Base-by-base conservation (phyloP, 176 grass and related monocot species). In the Dendrocalamus sinicus region DNA sequence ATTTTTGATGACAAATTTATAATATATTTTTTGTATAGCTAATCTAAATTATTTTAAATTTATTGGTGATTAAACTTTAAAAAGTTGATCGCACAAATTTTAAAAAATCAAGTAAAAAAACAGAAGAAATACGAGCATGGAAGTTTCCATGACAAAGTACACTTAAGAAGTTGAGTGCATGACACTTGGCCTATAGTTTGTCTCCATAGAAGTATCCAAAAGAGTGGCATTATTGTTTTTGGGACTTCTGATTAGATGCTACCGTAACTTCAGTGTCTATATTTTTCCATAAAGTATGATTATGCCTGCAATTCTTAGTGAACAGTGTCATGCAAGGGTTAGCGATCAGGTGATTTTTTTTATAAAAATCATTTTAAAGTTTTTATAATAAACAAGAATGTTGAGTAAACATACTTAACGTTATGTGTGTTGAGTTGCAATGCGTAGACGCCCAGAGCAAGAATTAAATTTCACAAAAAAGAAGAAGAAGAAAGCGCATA, bases 131-230 rank as follows among this genome's bases (percentile, higher is more conserved):
- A 37, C 13, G 19, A 62, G 20, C 57, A 28, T 20, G 66, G 83
- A 90, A 86, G 72, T 47, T 78, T 90, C 84, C 43, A 72, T 67
- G 20, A 74, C 7, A 43, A 83, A 67, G 47, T 59, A 41, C 47
- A 64, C 35, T 76, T 11, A 39, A 35, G 46, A 10, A n/a, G 82
- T 32, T 52, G 43, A 55, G 20, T 76, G 30, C 30, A 2, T 26
- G 59, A 41, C 24, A 64, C 41, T 47, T 12, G 20, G 20, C 11
- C 35, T 41, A 9, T 50, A 5, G 50, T n/a, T 59, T 8, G 8
- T 2, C 19, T 12, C 58, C 58, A 60, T 23, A 23, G 22, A 60
- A 19, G 6, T 60, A 9, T 60, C 22, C n/a, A 24, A 61, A 61
- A 24, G 22, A 24, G 70, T 26, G 43, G 6, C 70, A 15, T 14